Conservation (phyloP, 2,329 filamentous ascomycete species). For the Aspergillus transmontanensis region DNA sequence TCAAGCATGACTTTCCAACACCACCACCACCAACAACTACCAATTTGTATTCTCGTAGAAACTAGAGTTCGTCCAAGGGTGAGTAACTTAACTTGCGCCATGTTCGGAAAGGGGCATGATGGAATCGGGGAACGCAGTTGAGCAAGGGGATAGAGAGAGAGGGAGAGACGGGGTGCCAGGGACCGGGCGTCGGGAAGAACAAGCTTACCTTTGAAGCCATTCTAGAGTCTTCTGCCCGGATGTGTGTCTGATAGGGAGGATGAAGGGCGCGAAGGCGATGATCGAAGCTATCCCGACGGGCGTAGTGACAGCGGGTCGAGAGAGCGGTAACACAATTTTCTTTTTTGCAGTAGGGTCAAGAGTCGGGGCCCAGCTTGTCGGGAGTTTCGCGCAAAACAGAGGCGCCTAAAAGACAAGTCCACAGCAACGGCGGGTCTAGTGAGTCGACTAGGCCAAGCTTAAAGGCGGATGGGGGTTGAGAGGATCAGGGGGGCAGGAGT, state of each 20-base stretch:
- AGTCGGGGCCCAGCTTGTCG: slow-evolving; percentile 31
- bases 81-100: slow-evolving; percentile 26
- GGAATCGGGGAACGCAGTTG: slow-evolving; percentile 7
- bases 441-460: slow-evolving; percentile 30
- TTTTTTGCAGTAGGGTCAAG: slow-evolving; percentile 27
- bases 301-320: slow-evolving; percentile 24
- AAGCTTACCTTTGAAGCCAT: slow-evolving; percentile 35
- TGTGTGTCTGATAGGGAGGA: slow-evolving; percentile 14
- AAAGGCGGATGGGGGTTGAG: slow-evolving; percentile 24
- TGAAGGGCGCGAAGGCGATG: slow-evolving; percentile 17
- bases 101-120: not conserved
- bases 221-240: slow-evolving; percentile 18
- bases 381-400: slow-evolving; percentile 28
- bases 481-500: slow-evolving; percentile 21
- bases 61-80: slow-evolving; percentile 52
- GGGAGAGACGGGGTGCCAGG: slow-evolving; percentile 9
- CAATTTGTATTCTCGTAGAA: slow-evolving; percentile 89
- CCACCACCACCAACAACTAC: slow-evolving; percentile 97
- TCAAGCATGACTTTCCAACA: slow-evolving; percentile 98
- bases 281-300: slow-evolving; percentile 28
- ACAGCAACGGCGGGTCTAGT: slow-evolving; percentile 32
- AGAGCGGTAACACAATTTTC: slow-evolving; percentile 30
- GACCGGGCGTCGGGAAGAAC: slow-evolving; percentile 5
- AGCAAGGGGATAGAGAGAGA: slow-evolving; percentile 9
- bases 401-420: slow-evolving; percentile 27